Evolutionary conservation across 176 grass and related monocot species (phyloP), one percentile per base, ranked within the genome.

Genomic region (Lolium rigidum): DNA sequence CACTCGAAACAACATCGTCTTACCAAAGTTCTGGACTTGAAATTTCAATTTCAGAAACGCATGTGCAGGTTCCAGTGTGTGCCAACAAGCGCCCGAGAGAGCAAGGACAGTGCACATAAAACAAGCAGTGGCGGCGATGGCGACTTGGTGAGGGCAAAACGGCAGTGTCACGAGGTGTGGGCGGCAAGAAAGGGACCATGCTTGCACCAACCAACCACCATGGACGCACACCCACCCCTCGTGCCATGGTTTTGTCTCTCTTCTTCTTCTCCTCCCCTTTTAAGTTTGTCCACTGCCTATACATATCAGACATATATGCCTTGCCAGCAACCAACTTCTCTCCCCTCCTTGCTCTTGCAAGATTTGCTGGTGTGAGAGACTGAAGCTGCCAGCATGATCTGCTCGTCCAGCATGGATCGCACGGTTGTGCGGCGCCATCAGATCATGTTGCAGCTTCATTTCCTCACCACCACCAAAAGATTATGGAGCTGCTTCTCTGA

Each of bases 321-420:
- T 35, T 35, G 31, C 31, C 31, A 35, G 31, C 31, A 35, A 35
- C 31, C 31, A 31, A 39, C 78, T 74, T 76, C 59, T 77, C 61
- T 35, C 18, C 9, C 75, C 1, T n/a, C 50, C 20, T 55, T 20
- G 39, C 70, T 69, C 80, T 12, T 68, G 49, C 65, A 28, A 83
- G 68, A 64, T 82, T 90, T 90, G 89, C 20, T 74, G 80, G 80
- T 90, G 89, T 79, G 89, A 94, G 92, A 87, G 89, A 28, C 82
- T 94, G 92, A 94, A 94, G 92, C 92, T 94, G 92, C 89, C 87
- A 94, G 92, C 92, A 92, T 94, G 92, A 92, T 94, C 92, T 92
- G 87, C 71, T 84, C 18, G 15, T 79, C 44, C 0, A 31, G 41
- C 49, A 56, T 21, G 62, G 7, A 38, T 51, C 25, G 9, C 8